These are phyloP conservation scores for Cercophora scortea DNA, from an alignment of 495 filamentous ascomycete genomes.

Conservation along the genomic window DNA sequence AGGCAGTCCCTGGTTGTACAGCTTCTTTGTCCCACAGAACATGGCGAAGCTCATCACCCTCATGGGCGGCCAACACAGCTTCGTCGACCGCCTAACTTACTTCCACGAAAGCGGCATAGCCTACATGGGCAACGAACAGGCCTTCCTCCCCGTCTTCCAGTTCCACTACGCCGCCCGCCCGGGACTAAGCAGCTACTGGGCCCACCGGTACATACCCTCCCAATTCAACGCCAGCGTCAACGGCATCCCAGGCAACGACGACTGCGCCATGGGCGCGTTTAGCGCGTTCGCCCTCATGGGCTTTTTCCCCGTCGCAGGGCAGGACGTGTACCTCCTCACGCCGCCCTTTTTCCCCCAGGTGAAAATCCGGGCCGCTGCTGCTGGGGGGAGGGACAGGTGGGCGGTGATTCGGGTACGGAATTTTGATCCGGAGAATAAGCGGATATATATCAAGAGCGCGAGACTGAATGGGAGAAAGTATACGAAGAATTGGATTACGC, in stretches of 20 bases:
- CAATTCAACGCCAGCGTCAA: slow-evolving; percentile 54
- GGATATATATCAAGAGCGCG: slow-evolving; percentile 56
- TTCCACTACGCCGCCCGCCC: slow-evolving; percentile 68
- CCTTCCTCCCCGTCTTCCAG: slow-evolving; percentile 63
- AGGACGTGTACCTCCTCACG: slow-evolving; percentile 65
- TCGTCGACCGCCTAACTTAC: slow-evolving; percentile 54
- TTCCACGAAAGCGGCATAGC: slow-evolving; percentile 56
- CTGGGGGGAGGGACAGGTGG: slow-evolving; percentile 29
- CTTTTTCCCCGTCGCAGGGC: slow-evolving; percentile 65
- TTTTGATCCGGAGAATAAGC: slow-evolving; percentile 52
- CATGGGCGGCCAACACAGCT: slow-evolving; percentile 51
- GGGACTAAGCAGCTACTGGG: slow-evolving; percentile 51
- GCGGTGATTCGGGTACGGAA: slow-evolving; percentile 50
- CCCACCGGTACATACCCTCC: slow-evolving; percentile 57
- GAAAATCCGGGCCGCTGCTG: slow-evolving; percentile 34
- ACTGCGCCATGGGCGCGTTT: slow-evolving; percentile 71
- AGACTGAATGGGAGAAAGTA: slow-evolving; percentile 56
- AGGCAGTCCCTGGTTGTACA: slow-evolving; percentile 63
- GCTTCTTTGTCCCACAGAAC: slow-evolving; percentile 65
- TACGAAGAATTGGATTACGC: slow-evolving; percentile 61
- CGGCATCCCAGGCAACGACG: slow-evolving; percentile 69
- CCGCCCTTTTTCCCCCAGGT: slow-evolving; percentile 58
- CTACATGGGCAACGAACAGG: slow-evolving; percentile 68
- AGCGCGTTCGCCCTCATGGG: slow-evolving; percentile 62
- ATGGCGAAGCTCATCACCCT: slow-evolving; percentile 51